Conservation (phyloP, 1,139 yeast genomes). For the Arxiozyma heterogenica region DNA sequence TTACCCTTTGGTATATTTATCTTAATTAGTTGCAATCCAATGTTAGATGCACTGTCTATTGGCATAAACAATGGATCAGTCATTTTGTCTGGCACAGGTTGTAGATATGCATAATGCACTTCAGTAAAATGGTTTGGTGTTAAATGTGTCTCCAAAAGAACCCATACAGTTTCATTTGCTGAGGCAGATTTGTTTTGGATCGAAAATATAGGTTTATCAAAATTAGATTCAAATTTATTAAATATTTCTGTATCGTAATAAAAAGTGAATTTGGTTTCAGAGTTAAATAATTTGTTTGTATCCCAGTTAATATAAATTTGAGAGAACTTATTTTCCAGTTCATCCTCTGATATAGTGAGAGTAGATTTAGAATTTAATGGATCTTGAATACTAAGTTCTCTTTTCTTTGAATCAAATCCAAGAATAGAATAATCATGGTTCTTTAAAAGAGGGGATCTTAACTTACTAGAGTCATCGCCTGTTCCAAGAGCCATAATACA, state of each 20-base stretch:
- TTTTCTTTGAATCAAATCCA: conserved; percentile 29
- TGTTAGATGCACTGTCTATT: conserved; percentile 25
- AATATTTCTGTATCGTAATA: conserved; percentile 25
- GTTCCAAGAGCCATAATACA: conserved; percentile 61
- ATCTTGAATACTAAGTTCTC: conserved; percentile 38
- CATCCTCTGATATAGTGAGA: conserved; percentile 28
- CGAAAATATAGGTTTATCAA: conserved; percentile 42
- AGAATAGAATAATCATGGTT: conserved; percentile 64
- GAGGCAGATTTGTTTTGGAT: conserved; percentile 33
- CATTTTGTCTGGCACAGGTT: conserved; percentile 9
- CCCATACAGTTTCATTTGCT: conserved; percentile 36
- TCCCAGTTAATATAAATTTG: conserved; percentile 66
- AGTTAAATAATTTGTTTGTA: conserved; percentile 32
- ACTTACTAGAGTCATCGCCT: conserved; percentile 34
- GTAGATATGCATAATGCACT: neutral
- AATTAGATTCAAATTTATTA: conserved; percentile 19
- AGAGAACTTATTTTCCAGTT: conserved; percentile 40
- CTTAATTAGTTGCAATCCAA: conserved; percentile 30
- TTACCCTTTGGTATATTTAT: conserved; percentile 19
- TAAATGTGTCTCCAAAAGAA: conserved; percentile 39
- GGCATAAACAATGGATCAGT: conserved; percentile 7
- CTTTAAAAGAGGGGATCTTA: conserved; percentile 33
- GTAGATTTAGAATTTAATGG: conserved; percentile 39
- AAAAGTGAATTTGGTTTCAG: conserved; percentile 32
- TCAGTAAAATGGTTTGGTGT: conserved; percentile 5